These are phyloP conservation scores for Dendrobium catenatum DNA, from an alignment of 106 monocot species.

Conservation along the genomic window DNA sequence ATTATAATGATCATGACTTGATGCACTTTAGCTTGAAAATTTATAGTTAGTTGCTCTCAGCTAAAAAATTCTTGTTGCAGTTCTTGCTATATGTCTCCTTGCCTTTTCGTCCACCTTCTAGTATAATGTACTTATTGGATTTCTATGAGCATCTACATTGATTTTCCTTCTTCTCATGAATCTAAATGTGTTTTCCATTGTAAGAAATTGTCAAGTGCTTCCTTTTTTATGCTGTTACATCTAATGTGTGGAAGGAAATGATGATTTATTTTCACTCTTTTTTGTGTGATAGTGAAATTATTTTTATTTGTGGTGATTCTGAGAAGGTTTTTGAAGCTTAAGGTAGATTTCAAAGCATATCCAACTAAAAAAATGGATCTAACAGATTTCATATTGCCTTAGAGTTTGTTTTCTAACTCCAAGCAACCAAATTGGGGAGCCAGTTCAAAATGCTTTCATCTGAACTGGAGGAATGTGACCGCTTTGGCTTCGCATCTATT, in stretches of 20 bases:
- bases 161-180: not conserved
- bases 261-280: not conserved
- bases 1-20: not conserved
- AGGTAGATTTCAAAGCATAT: not conserved
- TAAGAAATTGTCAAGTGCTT: not conserved
- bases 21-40: not conserved
- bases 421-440: too few species aligned
- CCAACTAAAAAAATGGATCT: not conserved
- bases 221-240: not conserved
- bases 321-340: not conserved
- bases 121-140: not conserved
- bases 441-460: not conserved
- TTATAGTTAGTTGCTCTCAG: not conserved
- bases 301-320: not conserved
- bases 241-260: not conserved
- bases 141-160: not conserved
- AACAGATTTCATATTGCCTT: not conserved
- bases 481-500: too few species aligned
- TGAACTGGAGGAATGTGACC: not conserved
- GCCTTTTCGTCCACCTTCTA: not conserved
- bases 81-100: not conserved
- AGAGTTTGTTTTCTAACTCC: too few species aligned
- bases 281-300: not conserved
- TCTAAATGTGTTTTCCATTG: not conserved
- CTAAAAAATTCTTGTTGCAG: not conserved